Base-by-base conservation (phyloP, 169 alveolate genomes). In the Theileria sp. region DNA sequence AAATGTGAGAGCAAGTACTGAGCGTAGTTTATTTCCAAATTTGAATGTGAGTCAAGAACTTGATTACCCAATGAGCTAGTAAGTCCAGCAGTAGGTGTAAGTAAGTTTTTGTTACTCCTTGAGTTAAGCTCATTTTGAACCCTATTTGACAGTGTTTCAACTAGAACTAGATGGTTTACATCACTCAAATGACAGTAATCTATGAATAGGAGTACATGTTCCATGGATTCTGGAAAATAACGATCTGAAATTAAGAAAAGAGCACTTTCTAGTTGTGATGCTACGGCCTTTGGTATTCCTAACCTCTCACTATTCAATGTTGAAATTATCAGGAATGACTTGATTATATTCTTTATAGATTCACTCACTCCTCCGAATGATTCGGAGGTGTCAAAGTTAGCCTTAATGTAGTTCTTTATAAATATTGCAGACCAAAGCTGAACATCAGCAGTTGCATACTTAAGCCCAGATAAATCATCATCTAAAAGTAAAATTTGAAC, bases 371-470 rank as follows among this genome's bases (percentile, higher is more conserved):
- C 91, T 13, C 91, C 91, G 44, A 75, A 79, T 6, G 86, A 56
- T 64, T 85, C 87, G 0, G 91, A 74, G 23, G 87, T 50, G 54
- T 79, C 87, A 61, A 79, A 77, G 17, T 74, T 51, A 21, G 32
- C 60, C 54, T 77, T n/a, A 19, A 71, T 69, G 28, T 49, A 85
- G 66, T 85, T 85, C 79, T 85, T 85, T 32, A 85, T 74, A 62
- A 81, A 85, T 7, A 85, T 85, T n/a, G 91, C 79, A 15, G 76
- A 81, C 87, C 87, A 77, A 5, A 78, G 65, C 34, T 85, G 91
- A 9, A 85, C 75, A 21, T 85, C 91, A 0, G 71, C 26, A 19
- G 83, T 44, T 15, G 80, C 76, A 23, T n/a, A 54, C 74, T 85
- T 85, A 34, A 85, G 69, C 61, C 80, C 80, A n/a, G 32, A 38